Percentiles rank a stretch among this genome's conserved stretches.
Evolutionary conservation across 805 yeast species (phyloP).

Genomic region (Nakazawaea pomicola): DNA sequence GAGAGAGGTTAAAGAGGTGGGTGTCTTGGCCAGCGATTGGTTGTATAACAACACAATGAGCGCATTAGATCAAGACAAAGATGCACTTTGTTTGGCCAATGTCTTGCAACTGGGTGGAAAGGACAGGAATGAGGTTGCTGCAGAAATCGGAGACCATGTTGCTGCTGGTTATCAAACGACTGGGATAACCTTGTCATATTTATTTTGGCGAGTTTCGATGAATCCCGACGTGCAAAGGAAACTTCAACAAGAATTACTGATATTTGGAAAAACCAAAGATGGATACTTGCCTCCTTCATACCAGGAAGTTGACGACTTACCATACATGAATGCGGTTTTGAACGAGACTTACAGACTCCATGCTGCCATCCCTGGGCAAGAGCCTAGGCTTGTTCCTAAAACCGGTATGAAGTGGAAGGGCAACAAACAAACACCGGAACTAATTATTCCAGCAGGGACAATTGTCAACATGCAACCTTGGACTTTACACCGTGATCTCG

Average conservation of each 20-base stretch:
- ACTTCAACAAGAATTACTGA: slow-evolving; percentile 40
- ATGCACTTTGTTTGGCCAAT: slow-evolving; percentile 3
- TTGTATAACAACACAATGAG: slow-evolving; percentile 18
- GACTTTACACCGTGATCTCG: slow-evolving; percentile 43
- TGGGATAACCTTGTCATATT: slow-evolving; percentile 48
- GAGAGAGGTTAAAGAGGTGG: slow-evolving; percentile 27
- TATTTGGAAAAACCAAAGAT: slow-evolving; percentile 15
- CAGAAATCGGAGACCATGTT: slow-evolving; percentile 48
- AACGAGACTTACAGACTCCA: slow-evolving; percentile 54
- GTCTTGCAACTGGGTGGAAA: slow-evolving; percentile 9
- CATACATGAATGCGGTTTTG: slow-evolving; percentile 49
- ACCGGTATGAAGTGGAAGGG: slow-evolving; percentile 12
- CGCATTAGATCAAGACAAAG: slow-evolving; percentile 10
- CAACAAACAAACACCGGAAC: slow-evolving; percentile 8
- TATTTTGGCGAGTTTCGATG: slow-evolving; percentile 44
- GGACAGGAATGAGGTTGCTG: slow-evolving; percentile 22
- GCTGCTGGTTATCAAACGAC: slow-evolving; percentile 70
- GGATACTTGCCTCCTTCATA: slow-evolving; percentile 21
- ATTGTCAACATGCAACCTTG: slow-evolving; percentile 54
- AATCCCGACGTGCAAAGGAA: slow-evolving; percentile 35
- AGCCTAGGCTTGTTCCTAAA: slow-evolving; percentile 43
- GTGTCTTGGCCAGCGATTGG: slow-evolving; percentile 37
- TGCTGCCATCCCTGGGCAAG: slow-evolving; percentile 60
- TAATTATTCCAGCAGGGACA: slow-evolving; percentile 41
- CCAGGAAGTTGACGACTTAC: slow-evolving; percentile 44